These are phyloP conservation scores for Neurospora sp. DNA, from an alignment of 495 filamentous ascomycete species.

Conservation along the genomic window DNA sequence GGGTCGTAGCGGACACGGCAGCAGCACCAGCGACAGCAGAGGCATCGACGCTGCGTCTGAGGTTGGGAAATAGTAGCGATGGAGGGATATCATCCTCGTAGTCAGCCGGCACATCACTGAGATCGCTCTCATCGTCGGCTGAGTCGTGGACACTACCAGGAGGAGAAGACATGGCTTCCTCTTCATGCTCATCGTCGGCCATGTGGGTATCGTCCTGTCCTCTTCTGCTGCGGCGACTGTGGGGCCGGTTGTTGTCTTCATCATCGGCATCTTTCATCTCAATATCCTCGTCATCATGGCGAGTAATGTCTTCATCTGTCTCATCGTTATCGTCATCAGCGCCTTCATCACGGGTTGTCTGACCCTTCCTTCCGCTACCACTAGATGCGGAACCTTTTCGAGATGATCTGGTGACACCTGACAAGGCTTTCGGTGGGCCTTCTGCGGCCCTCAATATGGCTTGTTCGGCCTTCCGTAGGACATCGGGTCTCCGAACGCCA, in stretches of 20 bases:
- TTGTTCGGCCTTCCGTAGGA: slow-evolving; percentile 40
- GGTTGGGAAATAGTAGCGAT: slow-evolving; percentile 35
- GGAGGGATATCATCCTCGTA: slow-evolving; percentile 37
- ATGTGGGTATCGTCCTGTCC: slow-evolving; percentile 15
- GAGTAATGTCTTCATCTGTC: slow-evolving; percentile 4
- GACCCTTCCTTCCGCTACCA: slow-evolving; percentile 15
- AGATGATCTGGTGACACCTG: slow-evolving; percentile 7
- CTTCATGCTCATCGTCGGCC: slow-evolving; percentile 20
- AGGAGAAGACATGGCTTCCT: slow-evolving; percentile 25
- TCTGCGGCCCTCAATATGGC: slow-evolving; percentile 34
- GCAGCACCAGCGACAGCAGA: slow-evolving; percentile 5
- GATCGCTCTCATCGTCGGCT: slow-evolving; percentile 72
- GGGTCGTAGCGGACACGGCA: neutral
- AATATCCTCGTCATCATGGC: slow-evolving; percentile 14
- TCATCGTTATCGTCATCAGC: slow-evolving; percentile 17
- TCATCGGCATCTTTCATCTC: slow-evolving; percentile 27
- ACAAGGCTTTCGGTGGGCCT: slow-evolving; percentile 26
- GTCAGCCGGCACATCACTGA: slow-evolving; percentile 55
- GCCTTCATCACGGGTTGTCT: slow-evolving; percentile 14
- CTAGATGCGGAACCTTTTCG: slow-evolving; percentile 33
- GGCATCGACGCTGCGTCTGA: slow-evolving; percentile 26
- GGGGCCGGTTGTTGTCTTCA: slow-evolving; percentile 4
- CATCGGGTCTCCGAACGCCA: slow-evolving; percentile 34
- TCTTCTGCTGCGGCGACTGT: slow-evolving; percentile 2
- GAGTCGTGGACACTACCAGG: slow-evolving; percentile 60